Conservation (phyloP, 805 yeast genomes). For the Hanseniaspora taiwanica region DNA sequence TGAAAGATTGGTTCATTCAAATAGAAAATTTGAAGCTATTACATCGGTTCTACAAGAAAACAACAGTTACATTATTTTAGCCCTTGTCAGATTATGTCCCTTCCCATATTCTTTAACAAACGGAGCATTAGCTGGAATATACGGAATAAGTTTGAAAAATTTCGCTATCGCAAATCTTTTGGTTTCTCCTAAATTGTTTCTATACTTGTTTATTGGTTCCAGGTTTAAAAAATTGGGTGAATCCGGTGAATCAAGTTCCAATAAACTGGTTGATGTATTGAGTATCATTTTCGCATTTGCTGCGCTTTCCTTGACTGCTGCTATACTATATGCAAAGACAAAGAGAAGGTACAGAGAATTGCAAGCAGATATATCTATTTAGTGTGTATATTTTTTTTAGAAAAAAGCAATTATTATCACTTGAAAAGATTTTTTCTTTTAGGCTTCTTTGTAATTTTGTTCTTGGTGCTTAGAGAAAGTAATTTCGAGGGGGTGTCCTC, state of each 20-base stretch:
- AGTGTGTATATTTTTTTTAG: background rate
- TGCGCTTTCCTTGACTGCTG: slow-evolving; percentile 48
- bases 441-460: slow-evolving; percentile 4
- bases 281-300: slow-evolving; percentile 44
- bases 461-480: too few relatives aligned
- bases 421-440: too few relatives aligned
- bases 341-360: slow-evolving; percentile 23
- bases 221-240: slow-evolving; percentile 57
- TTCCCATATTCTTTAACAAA: slow-evolving; percentile 85
- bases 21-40: slow-evolving; percentile 59
- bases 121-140: slow-evolving; percentile 85
- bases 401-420: too few relatives aligned
- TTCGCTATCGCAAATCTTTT: slow-evolving; percentile 60
- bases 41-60: slow-evolving; percentile 60
- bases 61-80: slow-evolving; percentile 51
- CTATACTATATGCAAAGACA: slow-evolving; percentile 48
- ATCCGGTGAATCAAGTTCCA: slow-evolving; percentile 32
- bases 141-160: slow-evolving; percentile 48
- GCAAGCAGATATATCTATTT: background rate
- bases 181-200: slow-evolving; percentile 71
- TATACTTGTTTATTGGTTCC: slow-evolving; percentile 67
- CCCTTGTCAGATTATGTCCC: slow-evolving; percentile 75
- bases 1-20: slow-evolving; percentile 40
- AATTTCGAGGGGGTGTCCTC: background rate
- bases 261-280: slow-evolving; percentile 47